Conservation (phyloP, 306 rosid species). For the Castanospermum australe region DNA sequence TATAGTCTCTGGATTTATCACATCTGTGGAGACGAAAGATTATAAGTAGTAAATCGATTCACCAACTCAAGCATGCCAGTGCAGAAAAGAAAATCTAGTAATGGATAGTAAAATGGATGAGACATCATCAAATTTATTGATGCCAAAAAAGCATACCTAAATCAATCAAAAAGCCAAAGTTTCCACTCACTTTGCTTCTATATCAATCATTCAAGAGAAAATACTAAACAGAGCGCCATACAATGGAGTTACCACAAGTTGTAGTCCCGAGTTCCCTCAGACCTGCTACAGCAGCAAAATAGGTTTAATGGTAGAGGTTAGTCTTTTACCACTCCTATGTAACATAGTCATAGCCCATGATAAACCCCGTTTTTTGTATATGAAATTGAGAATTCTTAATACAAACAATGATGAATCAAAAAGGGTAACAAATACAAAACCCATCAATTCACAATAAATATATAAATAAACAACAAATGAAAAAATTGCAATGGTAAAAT, state of each 20-base stretch:
- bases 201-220: neutral
- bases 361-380: neutral
- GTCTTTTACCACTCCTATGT: neutral
- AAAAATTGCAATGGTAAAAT: neutral
- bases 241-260: neutral
- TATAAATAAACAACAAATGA: neutral
- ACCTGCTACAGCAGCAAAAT: neutral
- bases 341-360: neutral
- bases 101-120: neutral
- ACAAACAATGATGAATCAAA: neutral
- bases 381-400: neutral
- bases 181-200: neutral
- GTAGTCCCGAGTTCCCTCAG: neutral
- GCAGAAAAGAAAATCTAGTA: neutral
- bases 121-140: neutral
- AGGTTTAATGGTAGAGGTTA: neutral
- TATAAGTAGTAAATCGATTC: neutral
- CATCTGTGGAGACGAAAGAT: neutral
- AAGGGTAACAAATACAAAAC: conserved; percentile 3
- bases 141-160: neutral
- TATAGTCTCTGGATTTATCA: neutral
- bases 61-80: neutral
- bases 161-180: neutral
- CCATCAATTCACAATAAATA: neutral
- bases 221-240: neutral